Conservation (phyloP, 2,329 filamentous ascomycete genomes). For the Beauveria pseudobassiana region DNA sequence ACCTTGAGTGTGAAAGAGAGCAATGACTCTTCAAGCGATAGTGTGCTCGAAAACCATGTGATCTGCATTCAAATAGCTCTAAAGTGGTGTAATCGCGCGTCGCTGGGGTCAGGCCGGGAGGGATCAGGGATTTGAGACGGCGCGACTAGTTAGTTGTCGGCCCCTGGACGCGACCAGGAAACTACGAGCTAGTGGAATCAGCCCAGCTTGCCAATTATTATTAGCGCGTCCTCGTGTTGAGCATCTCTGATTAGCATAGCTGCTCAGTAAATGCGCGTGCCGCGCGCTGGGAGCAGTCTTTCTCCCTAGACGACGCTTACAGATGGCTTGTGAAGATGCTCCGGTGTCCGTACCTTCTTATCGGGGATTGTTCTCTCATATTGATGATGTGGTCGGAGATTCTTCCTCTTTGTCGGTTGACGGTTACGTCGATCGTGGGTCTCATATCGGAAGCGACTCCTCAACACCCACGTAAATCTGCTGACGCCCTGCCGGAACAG, state of each 20-base stretch:
- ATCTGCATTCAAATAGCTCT: background rate
- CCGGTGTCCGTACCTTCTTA: background rate
- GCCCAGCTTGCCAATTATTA: background rate
- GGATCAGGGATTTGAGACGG: slow-evolving; percentile 6
- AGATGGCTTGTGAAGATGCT: background rate
- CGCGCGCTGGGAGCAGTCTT: background rate
- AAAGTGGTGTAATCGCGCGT: background rate
- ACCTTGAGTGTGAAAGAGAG: too few relatives aligned
- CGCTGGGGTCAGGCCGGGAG: background rate
- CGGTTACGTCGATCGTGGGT: background rate
- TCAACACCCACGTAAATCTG: background rate
- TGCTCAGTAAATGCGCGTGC: background rate
- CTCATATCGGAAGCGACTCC: background rate
- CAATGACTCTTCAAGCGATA: background rate
- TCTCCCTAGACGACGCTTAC: background rate
- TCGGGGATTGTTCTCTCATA: background rate
- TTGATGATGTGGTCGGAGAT: background rate
- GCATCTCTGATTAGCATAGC: background rate
- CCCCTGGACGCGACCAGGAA: background rate
- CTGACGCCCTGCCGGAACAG: background rate
- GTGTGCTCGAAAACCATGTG: background rate
- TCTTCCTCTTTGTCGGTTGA: background rate
- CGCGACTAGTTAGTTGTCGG: background rate
- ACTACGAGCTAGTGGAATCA: background rate
- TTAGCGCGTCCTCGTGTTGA: background rate